Conservation (phyloP, 768 basidiomycete species). For the Trametes gibbosa region DNA sequence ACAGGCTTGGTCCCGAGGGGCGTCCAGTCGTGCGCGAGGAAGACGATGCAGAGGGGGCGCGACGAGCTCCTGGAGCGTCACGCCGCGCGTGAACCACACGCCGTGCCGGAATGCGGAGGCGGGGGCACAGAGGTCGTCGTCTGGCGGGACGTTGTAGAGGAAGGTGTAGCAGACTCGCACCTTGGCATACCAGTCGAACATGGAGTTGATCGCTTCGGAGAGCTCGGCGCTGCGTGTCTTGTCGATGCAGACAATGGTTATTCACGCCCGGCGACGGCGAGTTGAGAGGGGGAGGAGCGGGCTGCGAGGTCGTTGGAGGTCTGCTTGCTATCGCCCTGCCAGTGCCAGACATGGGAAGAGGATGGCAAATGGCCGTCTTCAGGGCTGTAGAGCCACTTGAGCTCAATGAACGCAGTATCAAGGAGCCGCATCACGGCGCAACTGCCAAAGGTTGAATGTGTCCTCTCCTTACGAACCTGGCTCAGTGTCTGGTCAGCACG, state of each 20-base stretch:
- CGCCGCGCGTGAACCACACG: neutral
- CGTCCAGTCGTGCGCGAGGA: neutral
- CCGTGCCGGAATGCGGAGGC: neutral
- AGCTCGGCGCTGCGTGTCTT: slow-evolving; percentile 4
- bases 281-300: neutral
- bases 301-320: neutral
- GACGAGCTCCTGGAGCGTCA: slow-evolving; percentile 9
- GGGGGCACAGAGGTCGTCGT: neutral
- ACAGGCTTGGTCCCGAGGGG: neutral
- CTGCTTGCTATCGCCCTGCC: neutral
- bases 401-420: neutral
- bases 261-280: too few species aligned
- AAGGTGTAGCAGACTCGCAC: neutral
- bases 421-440: neutral
- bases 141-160: neutral
- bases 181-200: slow-evolving; percentile 1
- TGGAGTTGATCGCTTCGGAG: slow-evolving; percentile 6
- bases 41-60: neutral
- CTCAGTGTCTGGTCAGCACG: too few species aligned
- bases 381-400: neutral
- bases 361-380: neutral
- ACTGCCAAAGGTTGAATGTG: too few species aligned
- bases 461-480: too few species aligned
- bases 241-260: slow-evolving; percentile 7
- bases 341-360: slow-evolving; percentile 8